Evolutionary conservation across 192 early-diverging fungal species (phyloP), one percentile per base, ranked within the genome.

Genomic region (Gryganskiella cystojenkinii): DNA sequence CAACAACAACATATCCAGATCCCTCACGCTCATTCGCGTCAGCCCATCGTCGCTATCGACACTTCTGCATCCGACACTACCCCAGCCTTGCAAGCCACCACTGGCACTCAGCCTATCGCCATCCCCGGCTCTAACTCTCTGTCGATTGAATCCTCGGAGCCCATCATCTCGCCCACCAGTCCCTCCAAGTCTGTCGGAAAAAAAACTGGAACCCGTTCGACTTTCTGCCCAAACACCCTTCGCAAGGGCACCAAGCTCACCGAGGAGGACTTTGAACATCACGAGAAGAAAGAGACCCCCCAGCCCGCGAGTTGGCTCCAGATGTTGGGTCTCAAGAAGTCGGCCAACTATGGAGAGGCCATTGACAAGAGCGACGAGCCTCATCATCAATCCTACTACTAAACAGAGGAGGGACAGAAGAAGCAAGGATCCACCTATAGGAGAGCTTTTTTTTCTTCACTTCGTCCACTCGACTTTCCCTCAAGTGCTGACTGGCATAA

Each of bases 201-300:
- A 20, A 76, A 76, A 65, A 76, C 73, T 2, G 73, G 73, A n/a
- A 76, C 73, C 27, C 73, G 73, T 27, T 76, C 73, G 11, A 76
- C 73, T 7, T 76, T 76, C 34, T 76, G 73, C 40, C 65, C 65
- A 9, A 68, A 61, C 60, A 49, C 52, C 0, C 35, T 55, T 22
- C 73, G 65, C 25, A 54, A 59, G 45, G 42, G 46, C 40, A 65
- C 55, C 27, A 64, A 67, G n/a, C 15, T 65, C 33, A 55, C 63
- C 1, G 64, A 67, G 7, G 63, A 46, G 8, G 71, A 75, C 63
- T 54, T 31, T 25, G 56, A 43, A 22, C 56, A 43, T 40, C 57
- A 44, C 51, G 47, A 64, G 14, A 46, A 24, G 25, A 24, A 55
- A 17, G 58, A 71, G 9, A 8, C 34, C 4, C 57, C 19, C 31